Conservation (phyloP, 768 basidiomycete species). For the Thelephora aurantiotincta region DNA sequence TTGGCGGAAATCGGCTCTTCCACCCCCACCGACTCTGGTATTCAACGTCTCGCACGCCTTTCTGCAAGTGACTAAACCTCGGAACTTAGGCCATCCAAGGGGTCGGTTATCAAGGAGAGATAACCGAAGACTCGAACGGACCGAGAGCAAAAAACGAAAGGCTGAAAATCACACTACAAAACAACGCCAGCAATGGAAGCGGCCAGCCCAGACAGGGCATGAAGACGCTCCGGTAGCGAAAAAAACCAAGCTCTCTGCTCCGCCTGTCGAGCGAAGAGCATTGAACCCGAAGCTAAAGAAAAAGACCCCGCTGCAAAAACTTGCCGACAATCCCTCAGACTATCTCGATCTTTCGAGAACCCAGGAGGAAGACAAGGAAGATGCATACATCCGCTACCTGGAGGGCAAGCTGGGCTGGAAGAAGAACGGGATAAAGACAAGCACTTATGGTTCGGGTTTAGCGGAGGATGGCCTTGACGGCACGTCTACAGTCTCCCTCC, state of each 20-base stretch:
- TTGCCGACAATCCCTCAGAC: slow-evolving; percentile 6
- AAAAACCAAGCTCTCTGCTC: not conserved
- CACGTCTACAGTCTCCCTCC: slow-evolving; percentile 18
- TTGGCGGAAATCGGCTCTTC: no score
- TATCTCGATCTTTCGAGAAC: slow-evolving; percentile 15
- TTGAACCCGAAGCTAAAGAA: not conserved
- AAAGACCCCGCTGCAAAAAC: slow-evolving; percentile 3
- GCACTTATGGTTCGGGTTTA: slow-evolving; percentile 26
- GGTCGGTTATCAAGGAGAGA: slow-evolving; percentile 36
- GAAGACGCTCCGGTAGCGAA: slow-evolving; percentile 22
- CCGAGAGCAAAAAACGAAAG: slow-evolving; percentile 45
- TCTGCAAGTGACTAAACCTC: no score
- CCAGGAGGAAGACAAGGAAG: slow-evolving; percentile 51
- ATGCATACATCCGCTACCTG: slow-evolving; percentile 72
- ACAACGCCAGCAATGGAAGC: slow-evolving; percentile 14
- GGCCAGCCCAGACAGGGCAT: slow-evolving; percentile 28
- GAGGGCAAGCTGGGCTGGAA: slow-evolving; percentile 61
- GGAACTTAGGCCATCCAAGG: no score
- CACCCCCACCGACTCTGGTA: no score
- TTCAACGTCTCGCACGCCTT: no score
- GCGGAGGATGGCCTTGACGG: slow-evolving; percentile 81
- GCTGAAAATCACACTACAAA: slow-evolving; percentile 19
- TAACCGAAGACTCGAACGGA: slow-evolving; percentile 46
- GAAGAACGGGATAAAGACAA: slow-evolving; percentile 21
- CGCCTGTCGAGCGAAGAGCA: not conserved